These are phyloP conservation scores for Daldinia loculata DNA, from an alignment of 495 filamentous ascomycete genomes.

Conservation along the genomic window DNA sequence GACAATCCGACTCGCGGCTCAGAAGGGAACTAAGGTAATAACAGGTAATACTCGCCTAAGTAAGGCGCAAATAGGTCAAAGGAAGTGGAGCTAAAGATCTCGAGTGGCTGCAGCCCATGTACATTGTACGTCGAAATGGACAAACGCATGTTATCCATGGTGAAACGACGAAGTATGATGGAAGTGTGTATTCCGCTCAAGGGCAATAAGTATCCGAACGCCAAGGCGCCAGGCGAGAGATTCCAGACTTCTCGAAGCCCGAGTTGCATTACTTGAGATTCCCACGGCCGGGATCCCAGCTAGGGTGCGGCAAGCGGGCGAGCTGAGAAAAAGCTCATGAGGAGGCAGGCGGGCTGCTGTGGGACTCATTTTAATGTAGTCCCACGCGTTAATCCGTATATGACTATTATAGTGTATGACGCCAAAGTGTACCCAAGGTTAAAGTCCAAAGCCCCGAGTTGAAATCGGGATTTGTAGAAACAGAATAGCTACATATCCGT, in stretches of 20 bases:
- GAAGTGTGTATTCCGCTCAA: slow-evolving; percentile 24
- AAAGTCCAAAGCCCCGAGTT: slow-evolving; percentile 21
- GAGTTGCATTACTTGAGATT: slow-evolving; percentile 14
- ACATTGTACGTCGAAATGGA: slow-evolving; percentile 17
- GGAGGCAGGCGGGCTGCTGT: slow-evolving; percentile 21
- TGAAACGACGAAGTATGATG: slow-evolving; percentile 33
- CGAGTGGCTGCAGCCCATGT: slow-evolving; percentile 27
- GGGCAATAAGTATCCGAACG: slow-evolving; percentile 30
- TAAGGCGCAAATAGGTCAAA: slow-evolving; percentile 35
- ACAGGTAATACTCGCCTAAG: slow-evolving; percentile 44
- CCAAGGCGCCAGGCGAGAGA: slow-evolving; percentile 40
- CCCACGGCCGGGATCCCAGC: slow-evolving; percentile 21
- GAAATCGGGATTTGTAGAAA: neutral
- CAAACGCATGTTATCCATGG: slow-evolving; percentile 6
- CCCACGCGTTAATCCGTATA: slow-evolving; percentile 23
- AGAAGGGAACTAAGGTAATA: slow-evolving; percentile 32
- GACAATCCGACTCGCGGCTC: slow-evolving; percentile 41
- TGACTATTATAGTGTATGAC: slow-evolving; percentile 12
- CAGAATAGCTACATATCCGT: slow-evolving; percentile 20
- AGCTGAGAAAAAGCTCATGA: slow-evolving; percentile 16
- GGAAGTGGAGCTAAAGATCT: slow-evolving; percentile 35
- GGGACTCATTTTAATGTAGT: slow-evolving; percentile 34
- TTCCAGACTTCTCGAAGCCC: slow-evolving; percentile 34
- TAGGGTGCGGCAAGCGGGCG: slow-evolving; percentile 33
- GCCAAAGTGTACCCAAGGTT: slow-evolving; percentile 4